phyloP scores from a whole-genome alignment of 108 stramenopile species.

The Nitzschia sp. region DNA sequence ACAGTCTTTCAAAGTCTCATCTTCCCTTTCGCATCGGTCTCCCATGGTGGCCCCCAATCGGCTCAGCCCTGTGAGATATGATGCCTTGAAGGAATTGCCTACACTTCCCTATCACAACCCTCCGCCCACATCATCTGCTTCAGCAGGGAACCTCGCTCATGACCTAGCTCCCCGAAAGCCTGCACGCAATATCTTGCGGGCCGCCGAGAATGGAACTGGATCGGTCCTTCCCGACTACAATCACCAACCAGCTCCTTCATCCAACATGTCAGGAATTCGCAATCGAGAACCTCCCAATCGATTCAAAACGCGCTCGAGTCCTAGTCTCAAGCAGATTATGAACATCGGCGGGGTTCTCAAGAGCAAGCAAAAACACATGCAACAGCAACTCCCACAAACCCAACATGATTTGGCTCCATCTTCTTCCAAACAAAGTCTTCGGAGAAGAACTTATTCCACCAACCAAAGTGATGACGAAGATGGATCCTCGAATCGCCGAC shows the following conservation, averaged over 20 bases:
- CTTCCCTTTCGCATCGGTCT: constrained; percentile 11
- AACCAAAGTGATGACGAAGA: constrained; percentile 33
- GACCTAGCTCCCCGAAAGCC: constrained; percentile 21
- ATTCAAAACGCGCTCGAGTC: constrained; percentile 21
- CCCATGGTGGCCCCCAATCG: constrained; percentile 1
- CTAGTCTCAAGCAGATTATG: constrained; percentile 9
- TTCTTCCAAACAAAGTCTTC: constrained; percentile 8
- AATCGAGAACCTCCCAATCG: constrained; percentile 24
- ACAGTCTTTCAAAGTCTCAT: not conserved
- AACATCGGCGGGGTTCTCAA: not conserved
- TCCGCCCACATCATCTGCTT: too few species aligned
- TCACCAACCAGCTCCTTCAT: constrained; percentile 4
- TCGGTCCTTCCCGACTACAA: constrained; percentile 19
- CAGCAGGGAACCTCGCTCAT: not conserved
- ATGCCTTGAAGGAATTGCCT: not conserved
- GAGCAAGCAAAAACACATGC: not conserved
- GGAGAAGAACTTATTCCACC: constrained; percentile 21
- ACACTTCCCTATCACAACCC: not conserved
- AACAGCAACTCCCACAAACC: constrained; percentile 23
- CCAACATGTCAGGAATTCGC: constrained; percentile 1
- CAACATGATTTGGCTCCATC: constrained; percentile 13
- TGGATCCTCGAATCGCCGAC: not conserved
- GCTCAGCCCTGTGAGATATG: not conserved
- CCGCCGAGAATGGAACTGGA: constrained; percentile 27
- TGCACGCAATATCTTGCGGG: constrained; percentile 18